Percentiles rank a stretch among this genome's conserved stretches.
These are phyloP conservation scores for Globisporangium ultimum DNA, from an alignment of 352 stramenopile species.

Conservation along the genomic window DNA sequence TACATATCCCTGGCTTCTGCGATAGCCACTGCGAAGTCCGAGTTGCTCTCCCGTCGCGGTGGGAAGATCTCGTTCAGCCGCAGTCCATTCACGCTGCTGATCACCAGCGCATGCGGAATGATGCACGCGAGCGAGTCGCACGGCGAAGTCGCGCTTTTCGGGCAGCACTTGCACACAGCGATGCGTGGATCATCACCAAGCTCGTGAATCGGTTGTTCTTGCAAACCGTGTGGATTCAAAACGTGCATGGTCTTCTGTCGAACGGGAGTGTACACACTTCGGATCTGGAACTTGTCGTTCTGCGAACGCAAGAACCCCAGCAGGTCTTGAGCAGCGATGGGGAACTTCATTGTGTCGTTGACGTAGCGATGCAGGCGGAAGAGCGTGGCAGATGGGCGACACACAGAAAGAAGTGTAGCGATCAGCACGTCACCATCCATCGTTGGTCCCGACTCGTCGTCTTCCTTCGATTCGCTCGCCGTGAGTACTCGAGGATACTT, in stretches of 20 bases:
- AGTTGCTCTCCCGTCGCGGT: neutral
- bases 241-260: conserved; percentile 18
- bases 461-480: neutral
- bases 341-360: conserved; percentile 37
- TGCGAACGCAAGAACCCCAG: conserved; percentile 35
- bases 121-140: conserved; percentile 57
- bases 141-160: conserved; percentile 21
- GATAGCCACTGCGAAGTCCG: conserved; percentile 10
- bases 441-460: conserved; percentile 2
- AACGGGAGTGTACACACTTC: conserved; percentile 27
- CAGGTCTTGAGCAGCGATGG: conserved; percentile 37
- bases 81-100: conserved; percentile 23
- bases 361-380: conserved; percentile 59
- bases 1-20: conserved; percentile 13
- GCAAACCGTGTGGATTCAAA: conserved; percentile 12
- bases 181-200: conserved; percentile 32
- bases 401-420: conserved; percentile 29
- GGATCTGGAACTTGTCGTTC: conserved; percentile 32
- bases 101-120: conserved; percentile 48
- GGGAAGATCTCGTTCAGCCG: conserved; percentile 10
- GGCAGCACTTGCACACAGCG: conserved; percentile 36
- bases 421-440: conserved; percentile 34
- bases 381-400: conserved; percentile 54
- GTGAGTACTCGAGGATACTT: conserved; percentile 47
- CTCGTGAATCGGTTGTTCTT: conserved; percentile 9